Evolutionary conservation across 1,284 basidiomycete species (phyloP), one percentile per base, ranked within the genome.

Genomic region (Tylopilus sp.): DNA sequence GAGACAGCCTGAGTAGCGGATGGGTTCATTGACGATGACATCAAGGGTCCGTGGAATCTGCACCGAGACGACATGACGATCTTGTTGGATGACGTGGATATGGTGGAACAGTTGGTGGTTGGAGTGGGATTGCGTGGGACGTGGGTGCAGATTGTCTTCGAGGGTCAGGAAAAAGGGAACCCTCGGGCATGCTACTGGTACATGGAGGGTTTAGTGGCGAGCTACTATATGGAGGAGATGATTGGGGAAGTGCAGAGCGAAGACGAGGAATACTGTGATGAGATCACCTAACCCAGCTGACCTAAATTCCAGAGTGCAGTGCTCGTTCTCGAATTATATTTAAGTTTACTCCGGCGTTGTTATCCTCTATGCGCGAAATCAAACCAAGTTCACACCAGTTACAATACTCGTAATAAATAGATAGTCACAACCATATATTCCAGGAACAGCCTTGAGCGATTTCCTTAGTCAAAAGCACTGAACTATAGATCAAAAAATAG

Each of bases 131-230:
- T 80, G 10, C 68, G 63, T 49, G 90, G 84, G 36, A 86, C 85
- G 26, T 91, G 87, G 84, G 83, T 91, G 6, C 87, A 91, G 74
- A 85, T 81, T 26, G 79, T 84, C n/a, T 77, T 72, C 6, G 69
- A 76, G 26, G 75, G 72, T 58, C 73, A 68, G 38, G n/a, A 22
- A 0, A 32, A 53, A 47, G 66, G 49, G 15, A 64, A 73, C 33
- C 61, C 64, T 6, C 60, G 57, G 18, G 63, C 29, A 24, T 61
- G 63, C 33, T 77, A 67, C 58, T 79, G 78, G 78, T 77, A 79
- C 59, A 53, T 70, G 0, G 78, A 77, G 63, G 65, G 52, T 8
- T 10, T 79, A 65, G 67, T 69, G n/a, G 69, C 74, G 22, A 69
- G 76, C 18, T 79, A 78, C 38, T 70, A 75, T 44, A 75, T 58